phyloP scores from a whole-genome alignment of 208 protist genomes.

The Leishmania aethiopica region DNA sequence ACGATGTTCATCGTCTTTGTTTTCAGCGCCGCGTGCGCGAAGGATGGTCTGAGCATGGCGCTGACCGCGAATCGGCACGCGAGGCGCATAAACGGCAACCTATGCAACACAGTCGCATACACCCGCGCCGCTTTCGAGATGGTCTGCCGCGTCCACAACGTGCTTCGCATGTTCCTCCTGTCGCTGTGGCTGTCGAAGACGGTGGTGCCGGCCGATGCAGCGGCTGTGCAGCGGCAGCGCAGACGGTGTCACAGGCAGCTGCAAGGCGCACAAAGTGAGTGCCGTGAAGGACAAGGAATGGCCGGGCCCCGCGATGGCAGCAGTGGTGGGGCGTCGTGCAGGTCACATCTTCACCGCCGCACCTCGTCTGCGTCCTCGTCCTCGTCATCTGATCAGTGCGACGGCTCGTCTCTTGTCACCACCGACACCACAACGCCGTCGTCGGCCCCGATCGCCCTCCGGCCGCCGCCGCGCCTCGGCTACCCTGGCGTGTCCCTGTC shows the following conservation, averaged over 20 bases:
- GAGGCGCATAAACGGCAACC: not conserved
- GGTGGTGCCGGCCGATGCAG: conserved; percentile 34
- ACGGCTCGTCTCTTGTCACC: not conserved
- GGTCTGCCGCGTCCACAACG: conserved; percentile 36
- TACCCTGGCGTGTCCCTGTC: conserved; percentile 21
- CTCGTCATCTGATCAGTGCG: not conserved
- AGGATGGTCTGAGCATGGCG: conserved; percentile 9
- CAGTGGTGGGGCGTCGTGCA: not conserved
- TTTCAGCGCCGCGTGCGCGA: conserved; percentile 33
- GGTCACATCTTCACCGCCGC: not conserved
- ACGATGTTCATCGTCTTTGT: conserved; percentile 38
- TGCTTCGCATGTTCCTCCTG: conserved; percentile 32
- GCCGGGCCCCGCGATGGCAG: not conserved
- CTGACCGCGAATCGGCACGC: conserved; percentile 35
- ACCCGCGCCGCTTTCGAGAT: conserved; percentile 17
- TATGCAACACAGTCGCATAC: conserved; percentile 35
- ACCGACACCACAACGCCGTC: not conserved
- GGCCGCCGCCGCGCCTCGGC: conserved; percentile 12
- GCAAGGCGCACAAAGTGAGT: conserved; percentile 2
- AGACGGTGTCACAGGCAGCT: conserved; percentile 10
- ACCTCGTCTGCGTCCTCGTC: not conserved
- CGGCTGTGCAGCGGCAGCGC: conserved; percentile 24
- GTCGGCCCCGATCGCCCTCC: not conserved
- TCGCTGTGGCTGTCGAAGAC: conserved; percentile 26
- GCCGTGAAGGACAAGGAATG: too few species aligned